Conservation (phyloP, 495 filamentous ascomycete genomes). For the Podospora anserina region DNA sequence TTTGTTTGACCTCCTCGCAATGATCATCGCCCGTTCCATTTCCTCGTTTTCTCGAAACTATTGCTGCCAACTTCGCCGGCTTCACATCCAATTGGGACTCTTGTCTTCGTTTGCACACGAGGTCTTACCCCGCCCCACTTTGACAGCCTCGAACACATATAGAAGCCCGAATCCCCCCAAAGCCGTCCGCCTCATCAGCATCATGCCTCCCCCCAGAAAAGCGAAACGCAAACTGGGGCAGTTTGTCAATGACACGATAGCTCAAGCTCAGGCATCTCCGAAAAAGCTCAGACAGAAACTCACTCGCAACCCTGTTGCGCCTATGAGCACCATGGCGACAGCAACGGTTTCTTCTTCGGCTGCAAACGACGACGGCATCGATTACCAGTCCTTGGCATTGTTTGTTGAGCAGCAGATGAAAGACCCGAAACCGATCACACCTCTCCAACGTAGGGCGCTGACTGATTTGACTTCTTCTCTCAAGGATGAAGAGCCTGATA, state of each 20-base stretch:
- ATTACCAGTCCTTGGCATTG: constrained; percentile 32
- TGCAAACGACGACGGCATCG: constrained; percentile 17
- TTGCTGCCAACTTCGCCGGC: background rate
- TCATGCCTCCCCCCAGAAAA: background rate
- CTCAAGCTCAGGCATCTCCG: background rate
- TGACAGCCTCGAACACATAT: background rate
- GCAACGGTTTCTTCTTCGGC: background rate
- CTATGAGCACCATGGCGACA: background rate
- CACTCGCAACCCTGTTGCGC: background rate
- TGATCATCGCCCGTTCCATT: background rate
- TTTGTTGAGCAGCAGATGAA: constrained; percentile 38
- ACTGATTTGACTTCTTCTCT: constrained; percentile 30
- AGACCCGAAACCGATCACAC: constrained; percentile 31
- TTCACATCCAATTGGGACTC: background rate
- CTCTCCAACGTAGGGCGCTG: constrained; percentile 32
- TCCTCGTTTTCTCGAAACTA: background rate
- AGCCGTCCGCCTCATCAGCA: background rate
- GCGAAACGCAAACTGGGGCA: background rate
- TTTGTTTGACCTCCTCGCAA: background rate
- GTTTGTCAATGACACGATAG: background rate
- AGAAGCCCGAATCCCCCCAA: background rate
- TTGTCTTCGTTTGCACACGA: background rate
- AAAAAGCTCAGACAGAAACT: background rate
- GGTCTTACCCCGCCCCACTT: background rate
- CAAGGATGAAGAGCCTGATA: constrained; percentile 25